Percentiles rank a stretch among this genome's conserved stretches.
Conservation (phyloP, 176 grass and related monocot genomes). For the Dendrocalamus sinicus region DNA sequence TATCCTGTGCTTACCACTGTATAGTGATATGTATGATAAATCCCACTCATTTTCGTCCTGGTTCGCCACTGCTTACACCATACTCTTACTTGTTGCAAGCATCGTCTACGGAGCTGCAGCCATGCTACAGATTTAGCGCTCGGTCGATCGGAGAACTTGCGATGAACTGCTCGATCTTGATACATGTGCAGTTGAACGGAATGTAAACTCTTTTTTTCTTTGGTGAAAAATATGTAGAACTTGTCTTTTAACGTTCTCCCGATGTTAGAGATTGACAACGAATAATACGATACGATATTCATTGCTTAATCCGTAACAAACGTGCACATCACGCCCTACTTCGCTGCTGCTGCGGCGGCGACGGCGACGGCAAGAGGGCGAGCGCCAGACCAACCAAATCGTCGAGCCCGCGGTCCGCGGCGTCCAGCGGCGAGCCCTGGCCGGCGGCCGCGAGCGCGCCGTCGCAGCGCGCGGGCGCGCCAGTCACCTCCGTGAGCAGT, state of each 20-base stretch:
- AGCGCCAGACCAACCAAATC: not conserved
- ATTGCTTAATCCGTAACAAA: not conserved
- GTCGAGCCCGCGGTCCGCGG: not conserved
- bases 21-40: too few species aligned
- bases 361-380: not conserved
- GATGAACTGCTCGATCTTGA: not conserved
- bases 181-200: not conserved
- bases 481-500: conserved; percentile 21
- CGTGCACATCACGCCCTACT: not conserved
- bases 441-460: conserved; percentile 10
- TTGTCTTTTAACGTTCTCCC: not conserved
- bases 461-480: conserved; percentile 31
- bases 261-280: not conserved
- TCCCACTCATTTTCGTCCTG: too few species aligned
- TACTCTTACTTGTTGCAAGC: not conserved
- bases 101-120: not conserved
- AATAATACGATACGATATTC: not conserved
- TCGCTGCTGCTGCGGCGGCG: not conserved
- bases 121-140: not conserved
- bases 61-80: not conserved
- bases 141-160: not conserved
- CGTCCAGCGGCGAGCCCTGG: conserved; percentile 9
- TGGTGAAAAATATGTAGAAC: not conserved
- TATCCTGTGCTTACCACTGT: too few species aligned
- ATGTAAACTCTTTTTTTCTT: not conserved